A percentile compares a stretch with the other conserved stretches of the same genome.
These are phyloP conservation scores for Calendula officinalis DNA, from an alignment of 129 eudicot genomes.

Conservation along the genomic window DNA sequence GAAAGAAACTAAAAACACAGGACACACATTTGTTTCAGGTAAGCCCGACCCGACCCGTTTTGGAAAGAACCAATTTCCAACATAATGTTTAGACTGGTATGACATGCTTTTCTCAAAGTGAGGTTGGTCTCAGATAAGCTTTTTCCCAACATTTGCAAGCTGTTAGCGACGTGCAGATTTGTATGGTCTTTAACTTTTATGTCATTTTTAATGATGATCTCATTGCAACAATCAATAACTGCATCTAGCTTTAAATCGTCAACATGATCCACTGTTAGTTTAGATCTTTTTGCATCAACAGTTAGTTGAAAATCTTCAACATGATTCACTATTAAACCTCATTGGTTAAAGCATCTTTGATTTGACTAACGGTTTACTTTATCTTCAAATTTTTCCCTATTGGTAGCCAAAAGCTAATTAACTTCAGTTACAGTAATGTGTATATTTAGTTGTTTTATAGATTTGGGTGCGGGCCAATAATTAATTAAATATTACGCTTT, in stretches of 20 bases:
- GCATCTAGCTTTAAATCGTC: constrained; percentile 39
- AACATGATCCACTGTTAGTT: constrained; percentile 20
- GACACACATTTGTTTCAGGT: neutral
- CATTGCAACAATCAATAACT: constrained; percentile 44
- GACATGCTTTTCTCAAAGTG: constrained; percentile 39
- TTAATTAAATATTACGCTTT: too few relatives aligned
- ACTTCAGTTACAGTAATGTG: too few relatives aligned
- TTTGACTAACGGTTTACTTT: constrained; percentile 6
- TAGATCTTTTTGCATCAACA: constrained; percentile 19
- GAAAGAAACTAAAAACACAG: neutral
- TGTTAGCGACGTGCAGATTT: constrained; percentile 17
- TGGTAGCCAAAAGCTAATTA: constrained; percentile 15
- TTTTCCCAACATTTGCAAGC: constrained; percentile 28
- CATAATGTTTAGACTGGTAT: constrained; percentile 29
- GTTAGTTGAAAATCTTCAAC: constrained; percentile 13
- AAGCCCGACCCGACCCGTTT: neutral
- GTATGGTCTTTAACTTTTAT: constrained; percentile 27
- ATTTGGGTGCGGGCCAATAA: too few relatives aligned
- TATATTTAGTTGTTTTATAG: too few relatives aligned
- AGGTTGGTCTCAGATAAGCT: constrained; percentile 46
- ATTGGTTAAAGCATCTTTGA: constrained; percentile 20
- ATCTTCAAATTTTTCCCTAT: constrained; percentile 19
- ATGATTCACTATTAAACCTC: constrained; percentile 22
- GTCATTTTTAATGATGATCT: constrained; percentile 24
- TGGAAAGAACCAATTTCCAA: neutral